Evolutionary conservation across 106 monocot genomes (phyloP).

Genomic region (Dendrobium chrysotoxum): DNA sequence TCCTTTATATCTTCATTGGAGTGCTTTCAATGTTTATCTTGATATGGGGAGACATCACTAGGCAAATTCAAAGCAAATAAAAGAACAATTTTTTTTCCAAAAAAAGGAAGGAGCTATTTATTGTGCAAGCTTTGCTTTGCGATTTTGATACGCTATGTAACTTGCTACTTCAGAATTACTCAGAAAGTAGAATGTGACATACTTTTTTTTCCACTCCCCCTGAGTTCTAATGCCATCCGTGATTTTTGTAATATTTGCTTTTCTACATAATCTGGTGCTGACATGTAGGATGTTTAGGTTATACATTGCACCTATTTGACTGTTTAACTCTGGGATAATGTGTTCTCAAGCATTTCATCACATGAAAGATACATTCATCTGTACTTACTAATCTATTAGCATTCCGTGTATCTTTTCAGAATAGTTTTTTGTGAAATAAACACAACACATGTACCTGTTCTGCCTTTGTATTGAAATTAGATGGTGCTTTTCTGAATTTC

Average conservation of each 20-base stretch:
- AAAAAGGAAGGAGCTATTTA: neutral
- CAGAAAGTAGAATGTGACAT: neutral
- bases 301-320: neutral
- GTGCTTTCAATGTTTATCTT: neutral
- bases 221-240: neutral
- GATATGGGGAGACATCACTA: neutral
- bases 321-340: neutral
- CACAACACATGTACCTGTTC: neutral
- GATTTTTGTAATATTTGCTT: neutral
- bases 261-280: neutral
- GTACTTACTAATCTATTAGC: neutral
- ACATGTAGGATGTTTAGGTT: neutral
- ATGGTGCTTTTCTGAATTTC: neutral
- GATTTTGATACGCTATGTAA: neutral
- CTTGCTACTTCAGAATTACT: too few species aligned
- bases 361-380: neutral
- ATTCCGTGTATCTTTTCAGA: neutral
- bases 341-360: neutral
- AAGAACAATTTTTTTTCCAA: too few species aligned
- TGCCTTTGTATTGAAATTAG: neutral
- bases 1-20: neutral
- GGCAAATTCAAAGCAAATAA: too few species aligned
- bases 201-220: too few species aligned
- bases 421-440: neutral
- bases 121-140: neutral